Conservation (phyloP, 2,329 filamentous ascomycete genomes). For the Hymenoscyphus fructigenus region DNA sequence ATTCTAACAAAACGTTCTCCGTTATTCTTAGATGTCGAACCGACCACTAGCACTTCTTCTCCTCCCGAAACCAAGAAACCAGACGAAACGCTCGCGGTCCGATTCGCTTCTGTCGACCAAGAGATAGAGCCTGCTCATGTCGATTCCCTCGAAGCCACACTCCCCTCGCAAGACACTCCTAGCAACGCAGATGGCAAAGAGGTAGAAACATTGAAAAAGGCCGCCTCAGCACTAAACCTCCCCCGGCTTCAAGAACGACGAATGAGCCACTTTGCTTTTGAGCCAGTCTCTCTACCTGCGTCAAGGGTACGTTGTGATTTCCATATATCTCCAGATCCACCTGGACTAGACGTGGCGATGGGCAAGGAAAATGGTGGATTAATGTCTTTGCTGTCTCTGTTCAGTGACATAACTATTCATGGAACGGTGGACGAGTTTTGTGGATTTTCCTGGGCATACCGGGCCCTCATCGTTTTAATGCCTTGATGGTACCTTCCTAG, state of each 20-base stretch:
- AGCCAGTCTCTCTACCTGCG: constrained; percentile 83
- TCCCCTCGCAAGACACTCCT: constrained; percentile 24
- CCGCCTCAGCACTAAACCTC: constrained; percentile 71
- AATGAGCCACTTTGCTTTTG: constrained; percentile 84
- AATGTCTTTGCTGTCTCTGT: background rate
- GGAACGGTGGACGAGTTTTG: constrained; percentile 11
- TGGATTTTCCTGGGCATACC: constrained; percentile 18
- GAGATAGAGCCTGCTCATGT: constrained; percentile 58
- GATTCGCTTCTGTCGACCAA: constrained; percentile 69
- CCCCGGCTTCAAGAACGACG: constrained; percentile 77
- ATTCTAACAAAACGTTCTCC: background rate
- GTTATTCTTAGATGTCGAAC: background rate
- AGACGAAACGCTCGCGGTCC: constrained; percentile 53
- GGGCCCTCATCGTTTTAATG: constrained; percentile 17
- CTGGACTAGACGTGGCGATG: constrained; percentile 2
- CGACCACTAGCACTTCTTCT: constrained; percentile 7
- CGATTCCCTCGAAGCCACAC: constrained; percentile 35
- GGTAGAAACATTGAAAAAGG: constrained; percentile 30
- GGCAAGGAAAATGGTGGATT: background rate
- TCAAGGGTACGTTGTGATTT: constrained; percentile 66
- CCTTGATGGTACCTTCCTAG: constrained; percentile 21
- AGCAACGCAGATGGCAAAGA: constrained; percentile 22
- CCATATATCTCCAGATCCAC: constrained; percentile 19
- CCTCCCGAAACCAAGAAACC: constrained; percentile 17
- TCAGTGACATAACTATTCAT: background rate